A percentile compares a stretch with the other conserved stretches of the same genome.
These are phyloP conservation scores for Rhodotorula babjevae DNA, from an alignment of 768 basidiomycete species.

Conservation along the genomic window DNA sequence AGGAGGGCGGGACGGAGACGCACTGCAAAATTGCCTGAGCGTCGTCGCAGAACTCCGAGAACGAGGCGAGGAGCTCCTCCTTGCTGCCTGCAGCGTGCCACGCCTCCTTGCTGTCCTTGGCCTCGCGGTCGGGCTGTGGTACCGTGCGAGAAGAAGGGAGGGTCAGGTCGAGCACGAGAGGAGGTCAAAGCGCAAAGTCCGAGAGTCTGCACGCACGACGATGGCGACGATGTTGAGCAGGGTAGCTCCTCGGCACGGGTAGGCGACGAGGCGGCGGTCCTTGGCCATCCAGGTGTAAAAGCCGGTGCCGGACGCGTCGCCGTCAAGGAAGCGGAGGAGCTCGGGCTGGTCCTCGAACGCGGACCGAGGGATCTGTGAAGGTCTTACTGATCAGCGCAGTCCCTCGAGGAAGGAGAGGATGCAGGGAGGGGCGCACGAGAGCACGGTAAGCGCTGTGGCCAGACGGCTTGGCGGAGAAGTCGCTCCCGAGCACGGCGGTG, in stretches of 20 bases:
- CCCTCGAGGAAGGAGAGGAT: too few relatives aligned
- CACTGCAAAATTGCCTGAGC: slow-evolving; percentile 32
- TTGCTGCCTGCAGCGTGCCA: slow-evolving; percentile 32
- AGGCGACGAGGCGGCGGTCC: slow-evolving; percentile 8
- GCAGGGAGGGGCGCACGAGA: slow-evolving; percentile 20
- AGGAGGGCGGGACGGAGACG: neutral
- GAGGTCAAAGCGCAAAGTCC: neutral
- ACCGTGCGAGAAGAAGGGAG: too few relatives aligned
- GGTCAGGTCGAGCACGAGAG: neutral
- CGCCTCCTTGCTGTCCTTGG: slow-evolving; percentile 26
- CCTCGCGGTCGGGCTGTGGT: slow-evolving; percentile 25
- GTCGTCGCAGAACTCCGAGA: slow-evolving; percentile 30
- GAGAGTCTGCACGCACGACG: neutral
- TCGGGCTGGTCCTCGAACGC: neutral
- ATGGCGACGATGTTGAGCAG: slow-evolving; percentile 19
- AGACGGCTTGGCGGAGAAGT: slow-evolving; percentile 31
- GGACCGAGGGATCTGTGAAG: slow-evolving; percentile 23
- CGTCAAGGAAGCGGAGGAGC: slow-evolving; percentile 24
- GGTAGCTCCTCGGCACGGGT: slow-evolving; percentile 8
- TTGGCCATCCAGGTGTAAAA: neutral
- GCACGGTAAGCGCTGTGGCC: slow-evolving; percentile 41
- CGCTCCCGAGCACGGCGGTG: slow-evolving; percentile 23
- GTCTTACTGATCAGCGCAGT: too few relatives aligned
- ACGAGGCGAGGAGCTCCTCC: slow-evolving; percentile 29
- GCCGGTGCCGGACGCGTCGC: slow-evolving; percentile 14